Percentiles rank a stretch among this genome's conserved stretches.
Conservation (phyloP, 2,329 filamentous ascomycete genomes). For the Fusarium buxicola region DNA sequence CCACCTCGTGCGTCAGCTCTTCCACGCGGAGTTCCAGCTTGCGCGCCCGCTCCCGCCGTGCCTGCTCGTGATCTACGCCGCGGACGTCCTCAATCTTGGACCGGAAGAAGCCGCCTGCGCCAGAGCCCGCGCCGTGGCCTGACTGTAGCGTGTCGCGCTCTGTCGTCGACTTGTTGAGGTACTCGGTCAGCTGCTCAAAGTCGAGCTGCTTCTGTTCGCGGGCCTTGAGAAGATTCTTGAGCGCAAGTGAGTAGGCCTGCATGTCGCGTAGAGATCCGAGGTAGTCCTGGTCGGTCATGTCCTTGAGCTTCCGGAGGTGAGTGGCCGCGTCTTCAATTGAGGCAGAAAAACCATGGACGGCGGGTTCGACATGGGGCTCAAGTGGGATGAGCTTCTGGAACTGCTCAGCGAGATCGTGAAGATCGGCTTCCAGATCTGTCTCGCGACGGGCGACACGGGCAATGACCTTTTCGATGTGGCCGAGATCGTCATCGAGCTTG, state of each 20-base stretch:
- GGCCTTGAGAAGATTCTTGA: slow-evolving; percentile 89
- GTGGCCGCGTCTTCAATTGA: slow-evolving; percentile 86
- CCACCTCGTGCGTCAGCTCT: slow-evolving; percentile 88
- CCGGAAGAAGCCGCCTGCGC: slow-evolving; percentile 87
- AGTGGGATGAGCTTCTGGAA: slow-evolving; percentile 93
- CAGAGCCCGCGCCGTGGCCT: slow-evolving; percentile 69
- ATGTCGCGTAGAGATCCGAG: slow-evolving; percentile 92
- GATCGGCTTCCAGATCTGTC: slow-evolving; percentile 86
- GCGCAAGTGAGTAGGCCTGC: slow-evolving; percentile 89
- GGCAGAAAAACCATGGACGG: slow-evolving; percentile 86
- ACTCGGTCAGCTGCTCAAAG: slow-evolving; percentile 95
- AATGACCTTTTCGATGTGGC: slow-evolving; percentile 95
- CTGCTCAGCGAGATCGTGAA: slow-evolving; percentile 89
- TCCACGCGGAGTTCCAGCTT: slow-evolving; percentile 95
- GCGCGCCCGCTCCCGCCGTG: slow-evolving; percentile 84
- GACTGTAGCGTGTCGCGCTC: slow-evolving; percentile 84
- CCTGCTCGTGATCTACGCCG: slow-evolving; percentile 95
- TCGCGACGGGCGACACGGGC: slow-evolving; percentile 89
- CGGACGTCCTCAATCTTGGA: slow-evolving; percentile 97
- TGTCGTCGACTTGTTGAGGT: slow-evolving; percentile 88
- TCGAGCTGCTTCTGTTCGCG: slow-evolving; percentile 98
- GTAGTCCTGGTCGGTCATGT: slow-evolving; percentile 96
- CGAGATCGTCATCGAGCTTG: slow-evolving; percentile 93
- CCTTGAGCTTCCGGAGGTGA: slow-evolving; percentile 83
- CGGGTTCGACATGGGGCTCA: slow-evolving; percentile 85